Conservation (phyloP, 345 rosid species). For the Populus simonii region DNA sequence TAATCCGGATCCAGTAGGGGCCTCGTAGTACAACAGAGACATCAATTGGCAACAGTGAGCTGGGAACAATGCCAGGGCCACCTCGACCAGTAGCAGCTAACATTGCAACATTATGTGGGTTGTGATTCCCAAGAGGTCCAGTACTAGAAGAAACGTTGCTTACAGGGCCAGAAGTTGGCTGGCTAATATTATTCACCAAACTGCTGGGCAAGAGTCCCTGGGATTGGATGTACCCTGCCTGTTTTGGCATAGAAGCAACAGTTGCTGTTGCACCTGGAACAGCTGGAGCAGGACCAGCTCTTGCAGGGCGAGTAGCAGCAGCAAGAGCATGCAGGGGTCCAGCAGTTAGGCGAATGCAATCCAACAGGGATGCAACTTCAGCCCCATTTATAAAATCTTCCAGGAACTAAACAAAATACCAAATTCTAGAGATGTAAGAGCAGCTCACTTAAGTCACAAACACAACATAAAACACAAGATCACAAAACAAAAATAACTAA, state of each 20-base stretch:
- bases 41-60: conserved; percentile 94
- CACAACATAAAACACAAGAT: not conserved
- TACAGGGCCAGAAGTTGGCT: conserved; percentile 39
- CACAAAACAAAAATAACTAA: not conserved
- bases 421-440: not conserved
- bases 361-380: conserved; percentile 92
- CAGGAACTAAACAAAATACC: conserved; percentile 51
- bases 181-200: conserved; percentile 47
- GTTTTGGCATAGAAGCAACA: conserved; percentile 57
- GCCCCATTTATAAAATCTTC: conserved; percentile 96
- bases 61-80: conserved; percentile 97
- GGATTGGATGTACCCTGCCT: conserved; percentile 49
- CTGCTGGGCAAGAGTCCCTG: conserved; percentile 55
- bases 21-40: conserved; percentile 98
- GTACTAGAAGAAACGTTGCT: conserved; percentile 50
- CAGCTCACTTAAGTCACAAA: conserved; percentile 2
- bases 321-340: conserved; percentile 96
- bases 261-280: conserved; percentile 49
- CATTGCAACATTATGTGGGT: conserved; percentile 68
- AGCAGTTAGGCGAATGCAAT: conserved; percentile 94
- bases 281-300: conserved; percentile 75
- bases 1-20: conserved; percentile 94
- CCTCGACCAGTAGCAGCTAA: conserved; percentile 79
- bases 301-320: conserved; percentile 97
- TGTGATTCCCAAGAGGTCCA: conserved; percentile 60